Evolutionary conservation across 306 rosid genomes (phyloP), one percentile per base, ranked within the genome.

Genomic region (Cyamopsis tetragonoloba): DNA sequence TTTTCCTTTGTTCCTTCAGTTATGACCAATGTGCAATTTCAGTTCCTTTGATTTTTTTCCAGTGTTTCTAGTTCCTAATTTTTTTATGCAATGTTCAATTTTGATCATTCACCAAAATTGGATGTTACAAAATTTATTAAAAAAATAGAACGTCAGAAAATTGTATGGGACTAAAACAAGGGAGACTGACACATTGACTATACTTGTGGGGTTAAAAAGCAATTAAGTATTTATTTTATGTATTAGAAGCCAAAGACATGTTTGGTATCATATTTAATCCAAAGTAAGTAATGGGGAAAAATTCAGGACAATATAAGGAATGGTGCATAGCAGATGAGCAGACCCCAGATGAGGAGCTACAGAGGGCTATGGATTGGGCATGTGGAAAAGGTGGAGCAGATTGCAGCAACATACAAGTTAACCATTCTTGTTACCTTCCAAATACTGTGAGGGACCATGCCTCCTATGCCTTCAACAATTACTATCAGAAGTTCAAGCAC

Each of bases 291-390:
- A n/a, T n/a, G n/a, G n/a, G 55, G 43, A 28, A 66, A 74, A 82
- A 69, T 46, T 58, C 62, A 80, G 87, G 87, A 60, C 81, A 92
- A 44, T 72, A 17, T 30, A 75, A 68, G 78, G 90, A 89, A 72
- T 91, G 96, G 91, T 88, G 95, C 76, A 67, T 83, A 72, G 89
- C 92, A 7, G 98, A 91, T 69, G 92, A 85, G 70, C 98, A 92
- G 80, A 80, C 78, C 20, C 82, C 84, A 54, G 91, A 85, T 65
- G 68, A 71, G 1, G 96, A 85, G 66, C 19, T 92, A 68, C 87
- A 82, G 55, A 85, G 48, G 69, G 95, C 91, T 2, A 11, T 87
- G 65, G 89, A 86, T n/a, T 85, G 91, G 95, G 95, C 95, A 43
- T 85, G 95, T 80, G 77, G 75, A 54, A 62, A 62, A 66, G 87